Percentiles rank a stretch among this genome's conserved stretches.
Conservation (phyloP, 805 yeast genomes). For the Starmerella sirachaensis region DNA sequence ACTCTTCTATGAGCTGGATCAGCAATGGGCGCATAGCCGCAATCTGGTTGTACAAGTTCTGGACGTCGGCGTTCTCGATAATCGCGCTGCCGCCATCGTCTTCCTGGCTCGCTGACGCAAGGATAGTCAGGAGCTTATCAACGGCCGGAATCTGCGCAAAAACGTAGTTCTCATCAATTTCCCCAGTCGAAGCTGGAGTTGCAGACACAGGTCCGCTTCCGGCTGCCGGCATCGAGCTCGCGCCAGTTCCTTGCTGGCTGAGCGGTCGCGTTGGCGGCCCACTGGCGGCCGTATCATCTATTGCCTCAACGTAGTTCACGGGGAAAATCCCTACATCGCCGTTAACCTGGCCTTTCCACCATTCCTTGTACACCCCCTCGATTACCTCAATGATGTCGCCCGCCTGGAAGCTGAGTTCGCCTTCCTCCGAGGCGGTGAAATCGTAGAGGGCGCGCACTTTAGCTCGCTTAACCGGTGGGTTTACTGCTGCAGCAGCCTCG, state of each 20-base stretch:
- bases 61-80: conserved; percentile 53
- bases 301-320: conserved; percentile 56
- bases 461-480: background rate
- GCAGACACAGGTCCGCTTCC: background rate
- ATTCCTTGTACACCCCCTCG: conserved; percentile 79
- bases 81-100: conserved; percentile 28
- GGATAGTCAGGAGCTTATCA: conserved; percentile 53
- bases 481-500: conserved; percentile 3
- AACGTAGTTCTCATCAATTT: conserved; percentile 38
- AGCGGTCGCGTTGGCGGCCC: background rate
- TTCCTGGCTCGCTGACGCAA: conserved; percentile 31
- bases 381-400: conserved; percentile 83
- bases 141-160: conserved; percentile 47
- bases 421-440: conserved; percentile 63
- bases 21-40: conserved; percentile 63
- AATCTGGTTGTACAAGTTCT: conserved; percentile 57
- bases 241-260: background rate
- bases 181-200: background rate
- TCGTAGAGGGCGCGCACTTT: conserved; percentile 81
- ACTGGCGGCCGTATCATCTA: conserved; percentile 4
- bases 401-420: conserved; percentile 72
- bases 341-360: conserved; percentile 85
- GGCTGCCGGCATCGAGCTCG: background rate
- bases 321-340: conserved; percentile 87
- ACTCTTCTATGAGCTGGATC: conserved; percentile 64